Percentiles rank a stretch among this genome's conserved stretches.
Conservation (phyloP, 306 rosid species). For the Fragaria ananassa region DNA sequence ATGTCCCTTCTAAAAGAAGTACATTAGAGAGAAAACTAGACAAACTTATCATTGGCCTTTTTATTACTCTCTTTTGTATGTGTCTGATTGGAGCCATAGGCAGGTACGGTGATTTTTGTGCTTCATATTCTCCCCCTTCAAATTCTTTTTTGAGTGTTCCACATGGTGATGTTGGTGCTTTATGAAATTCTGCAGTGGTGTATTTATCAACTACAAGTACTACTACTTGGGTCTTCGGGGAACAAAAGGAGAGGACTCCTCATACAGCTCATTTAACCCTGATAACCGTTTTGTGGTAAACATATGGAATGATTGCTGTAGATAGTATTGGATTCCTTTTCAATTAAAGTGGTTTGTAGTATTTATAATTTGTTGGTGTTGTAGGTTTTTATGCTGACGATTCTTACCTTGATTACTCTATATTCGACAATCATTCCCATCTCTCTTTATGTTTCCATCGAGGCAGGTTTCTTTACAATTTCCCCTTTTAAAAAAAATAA, state of each 20-base stretch:
- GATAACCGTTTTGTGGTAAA: constrained; percentile 71
- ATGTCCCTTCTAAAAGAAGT: constrained; percentile 98
- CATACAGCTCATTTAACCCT: constrained; percentile 57
- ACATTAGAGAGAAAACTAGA: constrained; percentile 96
- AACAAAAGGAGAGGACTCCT: background rate
- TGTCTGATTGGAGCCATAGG: constrained; percentile 86
- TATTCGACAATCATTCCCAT: constrained; percentile 95
- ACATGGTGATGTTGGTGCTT: constrained; percentile 19
- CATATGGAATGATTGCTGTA: constrained; percentile 22
- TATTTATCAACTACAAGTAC: constrained; percentile 67
- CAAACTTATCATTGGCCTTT: constrained; percentile 79
- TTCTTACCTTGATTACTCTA: constrained; percentile 90
- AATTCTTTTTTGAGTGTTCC: background rate
- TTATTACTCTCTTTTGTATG: constrained; percentile 68
- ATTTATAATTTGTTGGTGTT: constrained; percentile 24
- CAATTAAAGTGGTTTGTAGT: background rate
- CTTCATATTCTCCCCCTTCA: background rate
- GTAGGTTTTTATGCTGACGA: constrained; percentile 77
- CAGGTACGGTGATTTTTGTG: constrained; percentile 48
- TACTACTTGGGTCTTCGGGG: constrained; percentile 69
- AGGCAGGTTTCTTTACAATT: constrained; percentile 52
- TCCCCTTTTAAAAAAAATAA: no score
- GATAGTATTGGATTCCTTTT: constrained; percentile 1
- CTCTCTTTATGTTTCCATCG: constrained; percentile 95
- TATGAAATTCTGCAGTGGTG: constrained; percentile 53